A percentile compares a stretch with the other conserved stretches of the same genome.
Conservation (phyloP, 2,329 filamentous ascomycete species). For the Tolypocladium ovalisporum region DNA sequence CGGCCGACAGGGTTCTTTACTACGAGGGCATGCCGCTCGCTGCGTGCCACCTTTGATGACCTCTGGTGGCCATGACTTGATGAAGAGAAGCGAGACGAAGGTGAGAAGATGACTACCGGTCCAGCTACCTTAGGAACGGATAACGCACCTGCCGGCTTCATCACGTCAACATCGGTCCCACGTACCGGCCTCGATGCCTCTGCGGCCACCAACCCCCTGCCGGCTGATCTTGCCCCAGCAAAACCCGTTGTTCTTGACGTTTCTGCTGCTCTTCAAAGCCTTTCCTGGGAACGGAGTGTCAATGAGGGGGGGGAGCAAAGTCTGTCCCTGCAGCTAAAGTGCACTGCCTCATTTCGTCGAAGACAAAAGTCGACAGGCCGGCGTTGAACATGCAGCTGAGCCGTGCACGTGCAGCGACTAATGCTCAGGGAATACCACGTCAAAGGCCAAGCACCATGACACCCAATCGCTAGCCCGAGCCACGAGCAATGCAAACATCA, state of each 20-base stretch:
- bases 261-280: background rate
- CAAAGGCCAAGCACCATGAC: background rate
- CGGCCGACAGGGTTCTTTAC: background rate
- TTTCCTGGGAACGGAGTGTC: background rate
- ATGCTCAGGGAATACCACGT: background rate
- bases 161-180: background rate
- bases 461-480: background rate
- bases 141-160: too few relatives aligned
- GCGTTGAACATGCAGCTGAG: background rate
- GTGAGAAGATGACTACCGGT: too few relatives aligned
- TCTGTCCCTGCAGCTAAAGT: background rate
- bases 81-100: too few relatives aligned
- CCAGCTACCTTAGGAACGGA: too few relatives aligned
- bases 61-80: too few relatives aligned
- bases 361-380: background rate
- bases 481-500: background rate
- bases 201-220: background rate
- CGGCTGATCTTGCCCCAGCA: background rate
- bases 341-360: background rate
- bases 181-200: background rate
- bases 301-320: background rate
- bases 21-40: background rate
- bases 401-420: background rate
- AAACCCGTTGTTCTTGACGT: background rate
- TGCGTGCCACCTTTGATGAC: too few relatives aligned